phyloP scores from a whole-genome alignment of 2,329 filamentous ascomycete genomes.

The Penicillium palitans region DNA sequence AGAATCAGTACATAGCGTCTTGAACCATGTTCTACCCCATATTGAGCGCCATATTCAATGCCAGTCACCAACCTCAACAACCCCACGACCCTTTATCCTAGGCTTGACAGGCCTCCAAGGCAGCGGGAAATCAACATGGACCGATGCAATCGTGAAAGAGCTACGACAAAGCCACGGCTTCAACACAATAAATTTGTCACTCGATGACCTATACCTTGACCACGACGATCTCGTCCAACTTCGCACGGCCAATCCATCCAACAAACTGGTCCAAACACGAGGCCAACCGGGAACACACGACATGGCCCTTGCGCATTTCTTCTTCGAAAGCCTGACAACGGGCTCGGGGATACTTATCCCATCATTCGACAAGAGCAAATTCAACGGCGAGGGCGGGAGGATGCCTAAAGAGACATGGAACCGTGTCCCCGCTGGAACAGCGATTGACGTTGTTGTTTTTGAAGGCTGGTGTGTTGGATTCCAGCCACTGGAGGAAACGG shows the following conservation, averaged over 20 bases:
- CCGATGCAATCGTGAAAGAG: slow-evolving; percentile 13
- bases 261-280: slow-evolving; percentile 17
- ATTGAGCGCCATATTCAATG: slow-evolving; percentile 5
- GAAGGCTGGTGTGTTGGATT: slow-evolving; percentile 23
- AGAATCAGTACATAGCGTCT: slow-evolving; percentile 5
- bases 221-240: slow-evolving; percentile 16
- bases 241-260: slow-evolving; percentile 7
- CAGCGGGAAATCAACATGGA: slow-evolving; percentile 23
- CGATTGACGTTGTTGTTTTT: slow-evolving; percentile 19
- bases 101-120: slow-evolving; percentile 21
- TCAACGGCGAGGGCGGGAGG: slow-evolving; percentile 19
- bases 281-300: slow-evolving; percentile 22
- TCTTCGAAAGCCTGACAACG: slow-evolving; percentile 12
- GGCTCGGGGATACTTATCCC: slow-evolving; percentile 8
- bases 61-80: neutral
- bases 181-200: slow-evolving; percentile 19
- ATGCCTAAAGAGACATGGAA: slow-evolving; percentile 10
- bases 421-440: slow-evolving; percentile 2
- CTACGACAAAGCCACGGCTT: slow-evolving; percentile 7
- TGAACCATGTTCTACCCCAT: slow-evolving; percentile 4
- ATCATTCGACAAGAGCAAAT: slow-evolving; percentile 19
- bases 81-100: slow-evolving; percentile 12
- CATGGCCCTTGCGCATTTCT: slow-evolving; percentile 10
- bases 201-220: slow-evolving; percentile 21
- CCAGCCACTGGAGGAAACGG: slow-evolving; percentile 10